A percentile compares a stretch with the other conserved stretches of the same genome.
phyloP scores from a whole-genome alignment of 306 rosid genomes.

The Inga laurina region DNA sequence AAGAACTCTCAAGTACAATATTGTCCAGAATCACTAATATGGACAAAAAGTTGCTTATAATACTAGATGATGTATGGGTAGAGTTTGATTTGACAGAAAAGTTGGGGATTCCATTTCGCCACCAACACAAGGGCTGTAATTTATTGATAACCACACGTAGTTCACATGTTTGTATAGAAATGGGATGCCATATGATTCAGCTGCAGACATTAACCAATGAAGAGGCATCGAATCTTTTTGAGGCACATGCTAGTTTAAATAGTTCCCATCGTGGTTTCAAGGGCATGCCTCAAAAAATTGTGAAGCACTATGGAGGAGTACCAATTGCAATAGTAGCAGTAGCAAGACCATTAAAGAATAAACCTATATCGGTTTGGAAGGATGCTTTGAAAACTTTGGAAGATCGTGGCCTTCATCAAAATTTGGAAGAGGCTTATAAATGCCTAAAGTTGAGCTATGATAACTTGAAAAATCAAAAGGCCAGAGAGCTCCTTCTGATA shows the following conservation, averaged over 20 bases:
- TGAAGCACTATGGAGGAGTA: slow-evolving; percentile 23
- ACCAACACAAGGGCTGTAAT: not conserved
- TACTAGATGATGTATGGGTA: slow-evolving; percentile 33
- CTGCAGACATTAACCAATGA: not conserved
- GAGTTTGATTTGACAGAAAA: not conserved
- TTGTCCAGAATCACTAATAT: not conserved
- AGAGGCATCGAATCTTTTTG: slow-evolving; percentile 25
- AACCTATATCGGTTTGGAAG: not conserved
- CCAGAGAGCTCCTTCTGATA: slow-evolving; percentile 4
- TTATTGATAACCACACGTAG: slow-evolving; percentile 20
- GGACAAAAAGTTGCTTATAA: slow-evolving; percentile 8
- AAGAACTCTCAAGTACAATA: not conserved
- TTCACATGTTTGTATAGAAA: not conserved
- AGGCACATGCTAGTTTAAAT: not conserved
- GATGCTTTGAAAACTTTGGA: not conserved
- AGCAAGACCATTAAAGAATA: slow-evolving; percentile 2
- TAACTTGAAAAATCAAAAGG: not conserved
- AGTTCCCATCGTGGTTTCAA: not conserved
- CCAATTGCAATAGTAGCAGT: slow-evolving; percentile 1
- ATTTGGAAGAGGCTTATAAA: not conserved
- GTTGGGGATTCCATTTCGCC: slow-evolving; percentile 19
- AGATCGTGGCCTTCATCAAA: not conserved
- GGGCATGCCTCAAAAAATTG: not conserved
- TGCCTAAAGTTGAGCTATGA: slow-evolving; percentile 31
- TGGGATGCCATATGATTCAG: slow-evolving; percentile 6